Evolutionary conservation across 108 stramenopile genomes (phyloP).

Genomic region (Skeletonema tropicum): DNA sequence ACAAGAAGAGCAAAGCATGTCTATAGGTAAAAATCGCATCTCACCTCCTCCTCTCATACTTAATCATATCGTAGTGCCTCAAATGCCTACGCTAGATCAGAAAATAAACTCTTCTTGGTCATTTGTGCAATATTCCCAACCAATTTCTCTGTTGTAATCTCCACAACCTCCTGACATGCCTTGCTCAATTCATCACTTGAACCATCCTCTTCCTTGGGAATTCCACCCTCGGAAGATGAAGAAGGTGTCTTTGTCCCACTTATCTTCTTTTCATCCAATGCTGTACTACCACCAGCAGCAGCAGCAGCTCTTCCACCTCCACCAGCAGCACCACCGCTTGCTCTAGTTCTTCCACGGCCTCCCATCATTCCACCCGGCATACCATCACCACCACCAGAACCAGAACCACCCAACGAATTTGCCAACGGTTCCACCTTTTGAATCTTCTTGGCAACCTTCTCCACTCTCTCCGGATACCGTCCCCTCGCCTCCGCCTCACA

Average conservation of each 20-base stretch:
- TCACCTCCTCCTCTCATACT: no score
- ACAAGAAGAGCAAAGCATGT: no score
- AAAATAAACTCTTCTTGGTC: slow-evolving; percentile 40
- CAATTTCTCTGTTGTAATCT: slow-evolving; percentile 51
- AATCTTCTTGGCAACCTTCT: slow-evolving; percentile 34
- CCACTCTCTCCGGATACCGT: slow-evolving; percentile 29
- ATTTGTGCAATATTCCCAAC: slow-evolving; percentile 46
- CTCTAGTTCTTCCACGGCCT: slow-evolving; percentile 11
- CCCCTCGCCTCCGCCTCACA: slow-evolving; percentile 39
- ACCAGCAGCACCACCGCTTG: slow-evolving; percentile 11
- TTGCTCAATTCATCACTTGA: slow-evolving; percentile 33
- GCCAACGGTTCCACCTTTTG: slow-evolving; percentile 6
- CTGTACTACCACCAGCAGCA: not conserved
- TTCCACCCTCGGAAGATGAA: not conserved
- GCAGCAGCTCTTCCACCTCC: not conserved
- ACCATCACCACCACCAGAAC: not conserved
- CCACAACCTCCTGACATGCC: slow-evolving; percentile 51
- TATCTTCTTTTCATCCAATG: not conserved
- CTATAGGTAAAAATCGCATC: no score
- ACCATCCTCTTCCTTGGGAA: slow-evolving; percentile 14
- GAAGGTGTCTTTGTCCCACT: not conserved
- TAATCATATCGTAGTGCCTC: no score
- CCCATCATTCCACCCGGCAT: slow-evolving; percentile 9
- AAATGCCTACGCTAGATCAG: not conserved
- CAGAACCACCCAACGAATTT: not conserved